A percentile compares a stretch with the other conserved stretches of the same genome.
These are phyloP conservation scores for Cyclotella atomus DNA, from an alignment of 108 stramenopile genomes.

Conservation along the genomic window DNA sequence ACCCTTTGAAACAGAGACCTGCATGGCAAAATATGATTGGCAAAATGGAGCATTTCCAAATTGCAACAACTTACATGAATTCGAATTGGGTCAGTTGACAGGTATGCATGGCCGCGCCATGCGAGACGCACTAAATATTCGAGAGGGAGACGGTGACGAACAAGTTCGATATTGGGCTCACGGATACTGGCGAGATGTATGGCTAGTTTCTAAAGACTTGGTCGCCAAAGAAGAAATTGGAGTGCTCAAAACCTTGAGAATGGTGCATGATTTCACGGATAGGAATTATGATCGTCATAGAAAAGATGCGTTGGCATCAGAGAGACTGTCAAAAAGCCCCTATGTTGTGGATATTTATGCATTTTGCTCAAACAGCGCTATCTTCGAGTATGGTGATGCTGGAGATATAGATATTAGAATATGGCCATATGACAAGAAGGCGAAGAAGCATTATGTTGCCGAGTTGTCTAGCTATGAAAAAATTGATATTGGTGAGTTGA, in stretches of 20 bases:
- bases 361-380: constrained; percentile 65
- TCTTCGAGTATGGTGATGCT: constrained; percentile 71
- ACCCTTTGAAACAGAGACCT: constrained; percentile 52
- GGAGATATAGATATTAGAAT: constrained; percentile 58
- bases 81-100: constrained; percentile 44
- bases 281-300: constrained; percentile 80
- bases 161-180: constrained; percentile 41
- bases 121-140: constrained; percentile 13
- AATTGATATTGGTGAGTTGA: constrained; percentile 48
- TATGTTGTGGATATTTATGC: constrained; percentile 74
- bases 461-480: constrained; percentile 42
- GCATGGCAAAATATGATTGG: constrained; percentile 71
- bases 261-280: constrained; percentile 59
- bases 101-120: constrained; percentile 36
- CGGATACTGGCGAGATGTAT: constrained; percentile 82
- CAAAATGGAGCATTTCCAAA: constrained; percentile 61
- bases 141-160: constrained; percentile 47
- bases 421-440: constrained; percentile 41
- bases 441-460: constrained; percentile 25
- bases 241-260: constrained; percentile 68
- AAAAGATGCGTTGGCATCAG: constrained; percentile 70
- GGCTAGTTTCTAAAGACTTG: constrained; percentile 39
- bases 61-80: constrained; percentile 78
- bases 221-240: constrained; percentile 28
- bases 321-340: constrained; percentile 51